Evolutionary conservation across 2,329 filamentous ascomycete genomes (phyloP).

Genomic region (Diaporthe batatas): DNA sequence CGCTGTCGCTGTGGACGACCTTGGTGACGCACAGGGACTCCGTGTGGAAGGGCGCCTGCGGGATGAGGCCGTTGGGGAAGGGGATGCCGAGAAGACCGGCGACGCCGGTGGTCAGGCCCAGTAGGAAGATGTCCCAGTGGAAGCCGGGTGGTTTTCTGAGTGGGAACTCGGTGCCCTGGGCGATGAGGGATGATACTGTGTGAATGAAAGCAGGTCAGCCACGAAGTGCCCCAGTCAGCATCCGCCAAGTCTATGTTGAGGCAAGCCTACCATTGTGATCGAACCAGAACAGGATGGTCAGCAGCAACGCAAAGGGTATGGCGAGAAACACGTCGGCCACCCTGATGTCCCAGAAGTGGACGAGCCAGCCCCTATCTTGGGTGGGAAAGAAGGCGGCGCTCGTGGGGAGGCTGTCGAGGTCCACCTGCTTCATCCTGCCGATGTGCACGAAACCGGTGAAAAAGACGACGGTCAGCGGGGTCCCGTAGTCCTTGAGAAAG

Average conservation of each 20-base stretch:
- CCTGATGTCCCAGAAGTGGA: conserved; percentile 83
- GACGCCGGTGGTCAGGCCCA: conserved; percentile 82
- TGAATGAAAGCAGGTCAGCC: conserved; percentile 35
- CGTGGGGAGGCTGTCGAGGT: conserved; percentile 80
- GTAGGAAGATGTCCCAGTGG: conserved; percentile 87
- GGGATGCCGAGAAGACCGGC: conserved; percentile 83
- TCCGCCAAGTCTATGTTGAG: neutral
- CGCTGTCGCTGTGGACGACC: conserved; percentile 62
- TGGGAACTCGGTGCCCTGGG: conserved; percentile 86
- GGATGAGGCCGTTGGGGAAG: conserved; percentile 86
- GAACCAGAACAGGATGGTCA: conserved; percentile 90
- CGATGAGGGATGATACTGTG: conserved; percentile 82
- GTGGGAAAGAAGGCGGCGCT: conserved; percentile 85
- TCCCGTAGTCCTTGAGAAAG: conserved; percentile 92
- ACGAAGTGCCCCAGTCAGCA: neutral
- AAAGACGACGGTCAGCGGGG: conserved; percentile 84
- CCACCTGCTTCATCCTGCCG: conserved; percentile 81
- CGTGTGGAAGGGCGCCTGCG: conserved; percentile 87
- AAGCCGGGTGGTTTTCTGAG: conserved; percentile 85
- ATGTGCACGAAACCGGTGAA: conserved; percentile 92
- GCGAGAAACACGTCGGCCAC: conserved; percentile 84
- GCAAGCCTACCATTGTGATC: conserved; percentile 81
- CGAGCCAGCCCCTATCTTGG: conserved; percentile 78
- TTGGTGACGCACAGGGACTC: conserved; percentile 80
- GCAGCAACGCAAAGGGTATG: conserved; percentile 85